Percentiles rank a stretch among this genome's conserved stretches.
Evolutionary conservation across 139 green algal genomes (phyloP).

Genomic region (Zygnema circumcarinatum): DNA sequence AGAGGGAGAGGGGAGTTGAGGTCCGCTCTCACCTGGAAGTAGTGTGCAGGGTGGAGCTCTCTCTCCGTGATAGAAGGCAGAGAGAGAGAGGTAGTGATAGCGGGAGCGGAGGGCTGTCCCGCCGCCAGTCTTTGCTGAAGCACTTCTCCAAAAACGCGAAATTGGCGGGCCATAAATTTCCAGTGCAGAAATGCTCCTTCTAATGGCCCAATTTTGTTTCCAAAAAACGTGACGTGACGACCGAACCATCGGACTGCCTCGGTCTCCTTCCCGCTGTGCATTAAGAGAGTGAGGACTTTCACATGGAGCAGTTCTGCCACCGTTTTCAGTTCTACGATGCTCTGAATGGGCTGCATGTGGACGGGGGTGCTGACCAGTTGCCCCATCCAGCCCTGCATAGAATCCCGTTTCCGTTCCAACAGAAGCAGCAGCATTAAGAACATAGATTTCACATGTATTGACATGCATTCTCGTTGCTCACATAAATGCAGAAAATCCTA

Average conservation of each 20-base stretch:
- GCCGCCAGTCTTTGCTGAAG: conserved; percentile 44
- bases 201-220: conserved; percentile 1
- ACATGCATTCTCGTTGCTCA: background rate
- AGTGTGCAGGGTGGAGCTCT: conserved; percentile 52
- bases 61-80: background rate
- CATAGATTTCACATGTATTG: background rate
- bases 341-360: conserved; percentile 41
- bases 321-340: conserved; percentile 30
- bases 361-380: conserved; percentile 23
- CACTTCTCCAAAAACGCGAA: conserved; percentile 57
- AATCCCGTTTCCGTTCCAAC: background rate
- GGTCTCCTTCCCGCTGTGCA: conserved; percentile 38
- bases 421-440: conserved; percentile 26
- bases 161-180: conserved; percentile 45
- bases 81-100: background rate
- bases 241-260: conserved; percentile 43
- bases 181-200: conserved; percentile 56
- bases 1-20: too few relatives aligned
- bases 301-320: conserved; percentile 45
- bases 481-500: too few relatives aligned
- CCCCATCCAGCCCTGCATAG: background rate
- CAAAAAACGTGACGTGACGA: conserved; percentile 36
- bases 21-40: conserved; percentile 51
- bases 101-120: background rate
- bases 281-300: conserved; percentile 52